Evolutionary conservation across 257 asterid genomes (phyloP).

Genomic region (Capsicum baccatum): DNA sequence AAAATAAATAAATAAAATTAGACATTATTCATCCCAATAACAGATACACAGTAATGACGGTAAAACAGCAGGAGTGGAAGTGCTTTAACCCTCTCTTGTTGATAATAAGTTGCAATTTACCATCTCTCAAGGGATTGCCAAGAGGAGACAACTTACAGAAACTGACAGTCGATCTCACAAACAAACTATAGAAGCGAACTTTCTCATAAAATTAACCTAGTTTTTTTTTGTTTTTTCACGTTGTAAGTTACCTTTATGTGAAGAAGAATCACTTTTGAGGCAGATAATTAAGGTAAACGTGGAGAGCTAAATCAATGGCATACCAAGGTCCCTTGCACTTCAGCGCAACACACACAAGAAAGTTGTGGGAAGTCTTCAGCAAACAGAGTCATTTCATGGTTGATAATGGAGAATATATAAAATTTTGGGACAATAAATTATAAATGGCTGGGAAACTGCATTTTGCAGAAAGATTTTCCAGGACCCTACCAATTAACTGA

Average conservation of each 20-base stretch:
- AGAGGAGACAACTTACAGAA: not conserved
- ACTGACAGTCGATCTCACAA: not conserved
- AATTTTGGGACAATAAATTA: not conserved
- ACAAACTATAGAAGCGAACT: not conserved
- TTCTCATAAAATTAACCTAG: not conserved
- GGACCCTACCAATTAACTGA: slow-evolving; percentile 3
- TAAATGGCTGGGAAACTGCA: not conserved
- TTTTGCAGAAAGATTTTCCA: not conserved
- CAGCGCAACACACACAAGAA: not conserved
- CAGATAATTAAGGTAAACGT: not conserved
- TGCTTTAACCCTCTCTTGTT: not conserved
- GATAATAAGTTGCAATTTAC: not conserved
- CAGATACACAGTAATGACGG: not conserved
- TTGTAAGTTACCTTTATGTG: not conserved
- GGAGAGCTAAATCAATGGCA: not conserved
- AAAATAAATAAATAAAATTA: too few species aligned
- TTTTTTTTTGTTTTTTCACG: not conserved
- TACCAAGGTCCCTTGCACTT: not conserved
- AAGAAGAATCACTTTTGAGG: not conserved
- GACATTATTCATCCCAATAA: slow-evolving; percentile 12
- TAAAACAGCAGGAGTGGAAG: slow-evolving; percentile 17
- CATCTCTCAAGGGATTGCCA: slow-evolving; percentile 11
- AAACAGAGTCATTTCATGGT: not conserved
- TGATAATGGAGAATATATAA: not conserved
- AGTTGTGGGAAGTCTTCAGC: not conserved